Evolutionary conservation across 768 basidiomycete species (phyloP), one percentile per base, ranked within the genome.

Genomic region (Lactarius indigo): DNA sequence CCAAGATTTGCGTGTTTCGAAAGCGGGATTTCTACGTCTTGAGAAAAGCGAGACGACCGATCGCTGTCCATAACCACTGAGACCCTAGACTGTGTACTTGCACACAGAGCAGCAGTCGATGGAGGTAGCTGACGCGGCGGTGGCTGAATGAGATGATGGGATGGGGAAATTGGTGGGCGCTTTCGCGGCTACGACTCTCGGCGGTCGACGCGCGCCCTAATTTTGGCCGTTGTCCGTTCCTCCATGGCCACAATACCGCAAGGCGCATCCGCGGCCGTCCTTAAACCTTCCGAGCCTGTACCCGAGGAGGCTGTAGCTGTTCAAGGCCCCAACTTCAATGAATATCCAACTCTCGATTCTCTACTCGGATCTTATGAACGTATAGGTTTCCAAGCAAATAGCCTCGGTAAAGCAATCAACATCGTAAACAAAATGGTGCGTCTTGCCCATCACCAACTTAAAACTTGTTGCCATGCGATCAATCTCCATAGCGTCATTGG

Each of bases 331-430:
- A 83, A 96, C 76, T 91, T 98, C 71, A 90, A 92, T 68, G 75
- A 84, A n/a, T 76, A 81, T 1, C 74, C 85, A 26, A 86, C 86
- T 57, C 79, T 99, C 31, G 80, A 88, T 54, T 79, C 84, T 41
- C 84, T 99, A 69, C 77, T 99, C 44, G 75, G 79, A 41, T 88
- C 85, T 72, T 99, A 97, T 78, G 87, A 91, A 74, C 85, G 88
- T 39, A 97, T 98, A 61, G 97, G 97, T 23, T 99, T 98, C 74
- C 97, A 99, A 76, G 97, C 97, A n/a, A 96, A 88, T 61, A 94
- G 92, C 64, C 79, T 99, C 2, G 91, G 91, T 2, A 86, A 83
- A 70, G 96, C 96, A 1, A 92, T 98, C 54, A 84, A 90, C 33
- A 89, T 97, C 61, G 91, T 98, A 31, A 89, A 98, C 75, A 87